Evolutionary conservation across 2,329 filamentous ascomycete genomes (phyloP).

Genomic region (Diaporthe citrichinensis): DNA sequence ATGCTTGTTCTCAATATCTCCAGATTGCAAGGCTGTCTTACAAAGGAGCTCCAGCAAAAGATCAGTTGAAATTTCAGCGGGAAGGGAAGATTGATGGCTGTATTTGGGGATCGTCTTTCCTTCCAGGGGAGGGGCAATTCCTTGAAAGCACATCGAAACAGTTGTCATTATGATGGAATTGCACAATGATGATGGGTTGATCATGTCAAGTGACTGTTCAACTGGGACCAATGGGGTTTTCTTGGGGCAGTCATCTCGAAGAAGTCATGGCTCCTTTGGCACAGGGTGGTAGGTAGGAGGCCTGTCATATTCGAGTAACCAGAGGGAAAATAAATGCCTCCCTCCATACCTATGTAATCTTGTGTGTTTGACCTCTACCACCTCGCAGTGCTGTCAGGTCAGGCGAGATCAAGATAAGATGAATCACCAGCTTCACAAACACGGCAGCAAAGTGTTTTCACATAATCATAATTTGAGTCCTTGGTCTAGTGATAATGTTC

Average conservation of each 20-base stretch:
- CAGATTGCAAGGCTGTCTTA: background rate
- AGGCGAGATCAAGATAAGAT: background rate
- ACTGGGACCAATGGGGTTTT: background rate
- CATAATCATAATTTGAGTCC: constrained; percentile 11
- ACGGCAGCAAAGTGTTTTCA: background rate
- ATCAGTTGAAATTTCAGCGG: background rate
- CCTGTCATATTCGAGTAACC: background rate
- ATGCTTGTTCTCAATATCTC: no score
- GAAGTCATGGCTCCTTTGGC: background rate
- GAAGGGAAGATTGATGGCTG: background rate
- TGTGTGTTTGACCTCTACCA: background rate
- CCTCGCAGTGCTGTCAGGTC: background rate
- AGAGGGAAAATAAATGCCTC: background rate
- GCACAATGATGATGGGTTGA: no score
- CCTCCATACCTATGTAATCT: no score
- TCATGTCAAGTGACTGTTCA: background rate
- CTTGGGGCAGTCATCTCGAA: background rate
- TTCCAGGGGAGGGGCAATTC: fast-evolving
- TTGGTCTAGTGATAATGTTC: background rate
- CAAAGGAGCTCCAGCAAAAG: no score
- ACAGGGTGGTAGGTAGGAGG: background rate
- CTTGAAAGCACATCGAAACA: background rate
- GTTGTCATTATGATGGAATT: no score
- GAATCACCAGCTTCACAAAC: background rate
- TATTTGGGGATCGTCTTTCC: no score